Conservation (phyloP, 441 rosid species). For the Gossypium davidsonii region DNA sequence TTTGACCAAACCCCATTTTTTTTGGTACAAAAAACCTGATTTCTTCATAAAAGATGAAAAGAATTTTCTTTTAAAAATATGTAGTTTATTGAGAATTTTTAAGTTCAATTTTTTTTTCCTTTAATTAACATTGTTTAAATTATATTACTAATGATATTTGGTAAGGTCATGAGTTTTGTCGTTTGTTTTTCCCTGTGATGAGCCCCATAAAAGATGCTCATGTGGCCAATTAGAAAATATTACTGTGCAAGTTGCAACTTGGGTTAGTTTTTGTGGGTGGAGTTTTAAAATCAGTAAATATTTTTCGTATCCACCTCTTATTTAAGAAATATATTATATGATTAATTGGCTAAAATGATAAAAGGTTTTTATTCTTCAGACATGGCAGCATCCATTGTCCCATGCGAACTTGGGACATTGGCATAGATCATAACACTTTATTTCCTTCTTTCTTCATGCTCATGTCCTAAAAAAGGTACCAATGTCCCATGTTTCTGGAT, state of each 20-base stretch:
- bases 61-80: background rate
- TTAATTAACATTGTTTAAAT: background rate
- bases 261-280: background rate
- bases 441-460: background rate
- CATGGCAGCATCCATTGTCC: background rate
- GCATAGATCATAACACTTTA: conserved; percentile 1
- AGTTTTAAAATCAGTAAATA: background rate
- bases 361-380: background rate
- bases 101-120: background rate
- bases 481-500: conserved; percentile 11
- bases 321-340: background rate
- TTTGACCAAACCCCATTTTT: background rate
- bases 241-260: background rate
- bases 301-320: background rate
- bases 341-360: background rate
- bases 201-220: conserved; percentile 4
- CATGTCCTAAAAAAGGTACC: background rate
- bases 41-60: background rate
- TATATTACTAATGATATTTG: background rate
- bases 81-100: background rate
- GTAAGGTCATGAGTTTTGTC: background rate
- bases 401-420: conserved; percentile 10
- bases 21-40: background rate
- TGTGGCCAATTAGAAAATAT: background rate
- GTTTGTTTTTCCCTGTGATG: background rate